Evolutionary conservation across 2,329 filamentous ascomycete species (phyloP), one percentile per base, ranked within the genome.

Genomic region (Exophiala bonariae): DNA sequence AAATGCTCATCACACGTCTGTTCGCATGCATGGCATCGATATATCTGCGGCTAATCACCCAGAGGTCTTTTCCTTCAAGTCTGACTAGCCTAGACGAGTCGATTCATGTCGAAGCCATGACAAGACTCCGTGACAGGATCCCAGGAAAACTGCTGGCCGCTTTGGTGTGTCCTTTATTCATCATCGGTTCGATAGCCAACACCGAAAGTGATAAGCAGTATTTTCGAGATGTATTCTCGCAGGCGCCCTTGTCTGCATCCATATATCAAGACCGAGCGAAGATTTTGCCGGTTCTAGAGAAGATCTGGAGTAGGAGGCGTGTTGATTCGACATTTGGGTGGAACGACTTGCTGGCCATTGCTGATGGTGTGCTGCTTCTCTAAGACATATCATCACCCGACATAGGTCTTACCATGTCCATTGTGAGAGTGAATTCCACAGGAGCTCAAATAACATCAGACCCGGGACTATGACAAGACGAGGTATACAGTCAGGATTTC

Each of bases 261-360:
- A 6, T 34, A 9, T 31, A 20, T 7, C 16, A 44, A 37, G 17
- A 44, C 34, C 41, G 41, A 16, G 16, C 4, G 34, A 44, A n/a
- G 20, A 44, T 44, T 26, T 22, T 44, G 41, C 41, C 41, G 3
- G 11, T n/a, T 23, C 20, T 44, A 11, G 41, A 44, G 23, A 31
- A 44, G 17, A 36, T 44, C 16, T 44, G 41, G 41, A 26, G 14
- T 3, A 44, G 31, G 20, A 35, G 41, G 11, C 18, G n/a, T 30
- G 22, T 9, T 4, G n/a, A 16, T 7, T 4, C 41, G 19, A 26
- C 19, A 3, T 37, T 44, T n/a, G 8, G 7, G 11, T 44, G 41
- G 41, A 28, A 36, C 7, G 14, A 44, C 18, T 16, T 16, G 4
- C 26, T 43, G 8, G 40, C 16, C 9, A 6, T 43, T 9, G 22